Evolutionary conservation across 768 basidiomycete species (phyloP), one percentile per base, ranked within the genome.

Genomic region (Tylopilus balloui): DNA sequence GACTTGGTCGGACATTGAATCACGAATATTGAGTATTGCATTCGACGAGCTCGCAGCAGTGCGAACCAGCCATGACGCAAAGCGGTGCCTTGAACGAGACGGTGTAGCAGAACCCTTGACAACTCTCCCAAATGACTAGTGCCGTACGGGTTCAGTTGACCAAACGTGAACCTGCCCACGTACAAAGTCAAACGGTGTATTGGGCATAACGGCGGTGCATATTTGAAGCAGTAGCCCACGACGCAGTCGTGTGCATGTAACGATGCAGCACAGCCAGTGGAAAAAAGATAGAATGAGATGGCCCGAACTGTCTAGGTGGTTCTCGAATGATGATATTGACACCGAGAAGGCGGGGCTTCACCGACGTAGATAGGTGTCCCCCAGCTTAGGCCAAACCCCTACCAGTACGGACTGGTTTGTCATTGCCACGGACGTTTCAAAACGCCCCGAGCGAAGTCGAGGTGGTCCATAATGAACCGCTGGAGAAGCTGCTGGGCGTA

Each of bases 261-360:
- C 28, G 24, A 52, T 43, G 52, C 31, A 47, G 28, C 45, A 46
- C 36, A 29, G 48, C 50, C 34, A 20, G 14, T n/a, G 1, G 36
- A 36, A 31, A 15, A 40, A 44, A 27, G 41, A 47, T 10, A 45
- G 42, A 32, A 42, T 42, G 44, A 20, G 6, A 45, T 45, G 37
- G 47, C 32, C 42, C 4, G 21, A 42, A 42, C 43, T 40, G 41
- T 42, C 42, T 48, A 24, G 47, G 32, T 38, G 38, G 51, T 43
- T 45, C 60, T 43, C 32, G 42, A 42, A 25, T 35, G 49, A 38
- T 47, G 32, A 34, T 52, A 62, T 54, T 35, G 48, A 45, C 7
- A 32, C 39, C 48, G 41, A 48, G 48, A 50, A 50, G 46, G 29
- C 20, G 24, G 27, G 36, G 9, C 24, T 29, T 46, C 12, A 29